Evolutionary conservation across 73 alveolate species (phyloP).

Genomic region (Paramecium octaurelia): DNA sequence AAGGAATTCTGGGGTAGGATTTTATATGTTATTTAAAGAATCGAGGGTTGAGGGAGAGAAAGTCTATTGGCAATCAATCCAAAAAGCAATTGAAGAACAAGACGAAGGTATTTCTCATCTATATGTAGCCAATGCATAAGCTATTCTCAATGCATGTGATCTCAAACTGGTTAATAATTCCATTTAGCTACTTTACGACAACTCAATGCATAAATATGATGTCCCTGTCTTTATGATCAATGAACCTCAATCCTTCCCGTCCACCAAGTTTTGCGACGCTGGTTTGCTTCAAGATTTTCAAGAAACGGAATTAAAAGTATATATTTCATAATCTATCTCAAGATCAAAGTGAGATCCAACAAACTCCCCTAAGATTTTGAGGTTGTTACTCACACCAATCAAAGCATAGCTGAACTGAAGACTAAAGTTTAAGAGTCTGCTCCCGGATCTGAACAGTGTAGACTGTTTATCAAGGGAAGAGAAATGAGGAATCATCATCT

Average conservation of each 20-base stretch:
- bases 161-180: slow-evolving; percentile 26
- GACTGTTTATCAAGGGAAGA: slow-evolving; percentile 15
- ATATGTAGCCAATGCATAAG: not conserved
- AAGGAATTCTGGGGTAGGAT: slow-evolving; percentile 45
- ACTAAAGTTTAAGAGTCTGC: not conserved
- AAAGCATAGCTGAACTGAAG: slow-evolving; percentile 16
- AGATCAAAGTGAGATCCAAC: not conserved
- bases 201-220: slow-evolving; percentile 17
- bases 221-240: slow-evolving; percentile 38
- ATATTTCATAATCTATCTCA: not conserved
- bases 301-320: slow-evolving; percentile 21
- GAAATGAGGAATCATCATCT: slow-evolving; percentile 21
- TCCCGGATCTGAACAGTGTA: not conserved
- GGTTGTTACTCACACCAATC: not conserved
- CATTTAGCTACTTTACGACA: not conserved
- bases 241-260: slow-evolving; percentile 32
- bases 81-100: slow-evolving; percentile 5
- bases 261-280: not conserved
- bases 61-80: not conserved
- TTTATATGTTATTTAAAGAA: not conserved
- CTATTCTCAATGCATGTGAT: not conserved
- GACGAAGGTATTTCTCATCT: not conserved
- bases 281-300: not conserved
- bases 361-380: not conserved
- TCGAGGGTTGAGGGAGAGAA: slow-evolving; percentile 2